Percentiles rank a stretch among this genome's conserved stretches.
These are phyloP conservation scores for Porcisia hertigi DNA, from an alignment of 208 protist genomes.

Conservation along the genomic window DNA sequence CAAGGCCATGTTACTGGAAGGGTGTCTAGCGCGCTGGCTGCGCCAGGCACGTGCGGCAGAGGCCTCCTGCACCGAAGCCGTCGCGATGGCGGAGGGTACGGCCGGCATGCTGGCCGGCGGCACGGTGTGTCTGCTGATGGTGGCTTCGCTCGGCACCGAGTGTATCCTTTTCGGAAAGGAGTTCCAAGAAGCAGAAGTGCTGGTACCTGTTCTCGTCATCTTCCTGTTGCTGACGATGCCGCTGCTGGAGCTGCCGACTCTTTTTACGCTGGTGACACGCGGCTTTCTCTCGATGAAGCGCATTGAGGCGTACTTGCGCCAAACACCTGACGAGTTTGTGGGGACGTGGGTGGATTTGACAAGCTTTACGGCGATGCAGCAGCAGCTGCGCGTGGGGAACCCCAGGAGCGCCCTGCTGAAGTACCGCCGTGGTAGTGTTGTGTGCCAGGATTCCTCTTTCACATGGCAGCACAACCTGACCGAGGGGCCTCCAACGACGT, in stretches of 20 bases:
- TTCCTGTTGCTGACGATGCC: constrained; percentile 47
- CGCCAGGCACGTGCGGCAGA: constrained; percentile 31
- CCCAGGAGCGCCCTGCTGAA: constrained; percentile 22
- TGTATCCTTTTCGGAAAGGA: constrained; percentile 9
- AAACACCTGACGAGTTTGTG: constrained; percentile 64
- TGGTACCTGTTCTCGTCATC: constrained; percentile 46
- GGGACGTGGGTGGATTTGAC: constrained; percentile 67
- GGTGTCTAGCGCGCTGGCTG: constrained; percentile 35
- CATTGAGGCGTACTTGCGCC: constrained; percentile 62
- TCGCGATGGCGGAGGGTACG: constrained; percentile 38
- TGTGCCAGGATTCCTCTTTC: constrained; percentile 68
- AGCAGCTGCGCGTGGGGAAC: constrained; percentile 30
- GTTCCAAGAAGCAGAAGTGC: constrained; percentile 17
- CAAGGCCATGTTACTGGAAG: constrained; percentile 60
- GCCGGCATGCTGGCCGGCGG: constrained; percentile 31
- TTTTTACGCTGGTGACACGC: constrained; percentile 49
- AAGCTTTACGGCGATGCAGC: constrained; percentile 29
- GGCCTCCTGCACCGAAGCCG: constrained; percentile 26
- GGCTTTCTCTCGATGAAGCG: constrained; percentile 64
- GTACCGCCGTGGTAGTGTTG: constrained; percentile 57
- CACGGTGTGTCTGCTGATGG: constrained; percentile 31
- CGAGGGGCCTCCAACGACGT: constrained; percentile 31
- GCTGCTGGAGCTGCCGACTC: constrained; percentile 47
- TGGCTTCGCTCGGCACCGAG: constrained; percentile 30
- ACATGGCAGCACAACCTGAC: constrained; percentile 75